Percentiles rank a stretch among this genome's conserved stretches.
These are phyloP conservation scores for Sungouiozyma ichnusensis DNA, from an alignment of 805 yeast genomes.

Conservation along the genomic window DNA sequence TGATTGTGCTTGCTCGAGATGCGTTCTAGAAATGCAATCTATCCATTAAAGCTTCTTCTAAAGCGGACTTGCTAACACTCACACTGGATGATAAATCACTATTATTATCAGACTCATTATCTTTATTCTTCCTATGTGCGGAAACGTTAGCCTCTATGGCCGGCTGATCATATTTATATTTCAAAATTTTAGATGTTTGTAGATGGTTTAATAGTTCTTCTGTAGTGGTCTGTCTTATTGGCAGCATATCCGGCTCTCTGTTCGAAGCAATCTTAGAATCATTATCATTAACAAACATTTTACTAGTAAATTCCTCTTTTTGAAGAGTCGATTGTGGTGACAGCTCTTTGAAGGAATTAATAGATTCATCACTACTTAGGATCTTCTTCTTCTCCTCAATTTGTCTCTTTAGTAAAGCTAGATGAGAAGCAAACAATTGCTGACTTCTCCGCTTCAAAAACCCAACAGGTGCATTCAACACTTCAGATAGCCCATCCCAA, in stretches of 20 bases:
- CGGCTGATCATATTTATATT: slow-evolving; percentile 5
- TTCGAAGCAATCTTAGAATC: not conserved
- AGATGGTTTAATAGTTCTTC: slow-evolving; percentile 12
- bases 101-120: slow-evolving; percentile 7
- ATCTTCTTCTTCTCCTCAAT: slow-evolving; percentile 9
- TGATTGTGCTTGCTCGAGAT: slow-evolving; percentile 41
- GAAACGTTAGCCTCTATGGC: slow-evolving; percentile 2
- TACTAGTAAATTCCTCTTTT: not conserved
- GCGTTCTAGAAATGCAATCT: slow-evolving; percentile 29
- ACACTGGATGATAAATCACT: slow-evolving; percentile 31
- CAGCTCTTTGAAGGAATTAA: not conserved
- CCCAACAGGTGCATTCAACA: slow-evolving; percentile 28
- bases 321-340: not conserved
- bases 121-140: not conserved
- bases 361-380: not conserved
- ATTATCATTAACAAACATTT: not conserved
- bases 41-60: slow-evolving; percentile 34
- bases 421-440: slow-evolving; percentile 19
- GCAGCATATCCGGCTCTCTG: not conserved
- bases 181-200: slow-evolving; percentile 21
- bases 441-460: slow-evolving; percentile 24
- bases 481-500: slow-evolving; percentile 26
- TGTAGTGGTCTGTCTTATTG: slow-evolving; percentile 5
- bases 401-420: slow-evolving; percentile 19
- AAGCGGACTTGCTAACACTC: slow-evolving; percentile 32